Base-by-base conservation (phyloP, 257 asterid genomes). In the Prunella vulgaris region DNA sequence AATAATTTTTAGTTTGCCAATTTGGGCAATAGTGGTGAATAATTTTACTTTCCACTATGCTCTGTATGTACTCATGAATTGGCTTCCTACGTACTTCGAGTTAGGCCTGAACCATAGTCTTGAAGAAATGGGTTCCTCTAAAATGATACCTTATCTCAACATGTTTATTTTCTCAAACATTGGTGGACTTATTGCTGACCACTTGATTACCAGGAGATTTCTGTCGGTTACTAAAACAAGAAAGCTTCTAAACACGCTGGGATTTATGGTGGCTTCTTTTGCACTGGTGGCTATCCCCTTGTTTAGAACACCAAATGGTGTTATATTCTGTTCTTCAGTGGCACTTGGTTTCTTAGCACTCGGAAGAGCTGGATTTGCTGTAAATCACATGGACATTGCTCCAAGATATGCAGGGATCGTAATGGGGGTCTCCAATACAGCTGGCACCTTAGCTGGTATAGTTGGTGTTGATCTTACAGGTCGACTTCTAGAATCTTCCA, bases 31-130 rank as follows among this genome's bases (percentile, higher is more conserved):
- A 44, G 93, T 92, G 32, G 90, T 79, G 30, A 92, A 92, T 54
- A 92, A 92, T 72, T 92, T 92, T 70, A 89, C 96, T 17, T 92
- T 92, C 82, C 98, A 92, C 79, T 92, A 92, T 70, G 98, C 89
- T 64, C 94, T 92, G 5, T 92, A 92, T 49, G 96, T 89, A 71
- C 92, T 92, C 64, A 92, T 92, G 98, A 92, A 92, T 73, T 92
- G 98, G 97, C 98, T 92, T 64, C 98, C 97, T 0, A 92, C 97
- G 0, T 92, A 89, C 81, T 92, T 92, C 65, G 97, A 92, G 52
- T 73, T 89, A 77, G 98, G 97, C 49, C 98, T 92, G 63, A 79
- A 79, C 74, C 81, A 75, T 48, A 87, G 98, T 73, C 96, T 92
- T 67, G 92, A 89, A 76, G 97, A 92, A 61, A 87, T 92, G 98